Percentiles rank a stretch among this genome's conserved stretches.
phyloP scores from a whole-genome alignment of 805 yeast genomes.

The Saccharomycopsis malanga region DNA sequence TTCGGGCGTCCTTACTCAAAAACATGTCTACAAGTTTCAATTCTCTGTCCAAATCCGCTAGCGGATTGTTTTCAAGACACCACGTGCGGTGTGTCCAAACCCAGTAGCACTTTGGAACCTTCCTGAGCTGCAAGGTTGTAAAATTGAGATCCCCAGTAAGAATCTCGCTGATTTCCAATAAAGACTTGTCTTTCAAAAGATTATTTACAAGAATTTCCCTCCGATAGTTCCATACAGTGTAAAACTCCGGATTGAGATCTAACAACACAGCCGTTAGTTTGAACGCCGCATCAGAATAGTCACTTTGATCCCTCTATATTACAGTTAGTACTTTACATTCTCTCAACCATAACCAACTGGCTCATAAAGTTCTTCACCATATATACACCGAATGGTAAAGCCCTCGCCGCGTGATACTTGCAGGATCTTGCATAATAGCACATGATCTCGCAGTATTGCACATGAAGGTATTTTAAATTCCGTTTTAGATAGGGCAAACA shows the following conservation, averaged over 20 bases:
- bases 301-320: slow-evolving; percentile 25
- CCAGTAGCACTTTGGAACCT: slow-evolving; percentile 90
- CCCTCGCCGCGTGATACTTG: neutral
- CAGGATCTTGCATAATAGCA: neutral
- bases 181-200: neutral
- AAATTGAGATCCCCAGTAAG: slow-evolving; percentile 52
- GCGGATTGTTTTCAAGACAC: slow-evolving; percentile 52
- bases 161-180: slow-evolving; percentile 3
- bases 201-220: slow-evolving; percentile 52
- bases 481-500: too few species aligned
- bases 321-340: neutral
- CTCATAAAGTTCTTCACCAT: neutral
- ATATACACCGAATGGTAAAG: neutral
- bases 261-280: slow-evolving; percentile 52
- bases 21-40: slow-evolving; percentile 61
- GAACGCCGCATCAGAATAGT: slow-evolving; percentile 36
- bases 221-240: slow-evolving; percentile 85
- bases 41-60: slow-evolving; percentile 64
- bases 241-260: slow-evolving; percentile 73
- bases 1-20: slow-evolving; percentile 67
- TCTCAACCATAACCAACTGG: too few species aligned
- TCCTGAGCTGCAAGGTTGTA: slow-evolving; percentile 48
- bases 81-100: slow-evolving; percentile 91
- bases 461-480: neutral
- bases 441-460: neutral